phyloP scores from a whole-genome alignment of 306 rosid species.

The Prunus persica region Prunus_persica_NCBIv2 NC_034009.1:8523001-8523500 shows the following conservation, averaged over 20 bases:
- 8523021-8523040: slow-evolving; percentile 9
- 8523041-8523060: too few species aligned
- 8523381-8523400: background rate
- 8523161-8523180: background rate
- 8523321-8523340: background rate
- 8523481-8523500: background rate
- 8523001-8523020: slow-evolving; percentile 5
- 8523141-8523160: background rate
- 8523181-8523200: background rate
- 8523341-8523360: background rate
- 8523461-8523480: background rate
- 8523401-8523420: background rate
- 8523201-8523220: background rate
- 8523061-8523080: too few species aligned
- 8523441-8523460: background rate
- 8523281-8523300: background rate
- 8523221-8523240: slow-evolving; percentile 8
- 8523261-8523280: background rate
- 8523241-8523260: slow-evolving; percentile 15
- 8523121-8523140: too few species aligned
- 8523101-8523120: too few species aligned
- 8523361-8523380: too few species aligned
- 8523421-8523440: background rate
- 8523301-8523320: background rate
- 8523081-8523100: too few species aligned